Base-by-base conservation (phyloP, 345 rosid species). In the Linum lewisii region DNA sequence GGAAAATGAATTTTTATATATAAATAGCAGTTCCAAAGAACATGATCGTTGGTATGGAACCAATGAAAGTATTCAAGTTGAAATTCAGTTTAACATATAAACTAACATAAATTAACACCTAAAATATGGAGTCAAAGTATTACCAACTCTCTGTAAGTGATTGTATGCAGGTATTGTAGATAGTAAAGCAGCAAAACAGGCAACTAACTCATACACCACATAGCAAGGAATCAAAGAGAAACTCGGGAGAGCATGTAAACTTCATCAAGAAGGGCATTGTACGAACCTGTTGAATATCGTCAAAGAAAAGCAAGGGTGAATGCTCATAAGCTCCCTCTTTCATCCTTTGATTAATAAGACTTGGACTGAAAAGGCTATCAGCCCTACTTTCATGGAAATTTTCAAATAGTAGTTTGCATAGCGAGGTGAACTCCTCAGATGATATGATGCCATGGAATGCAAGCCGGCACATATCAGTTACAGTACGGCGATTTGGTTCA, bases 321-420 rank as follows among this genome's bases (percentile, higher is more conserved):
- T 18, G 23, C 60, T 84, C 97, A 79, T 93, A 93, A 44, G 66
- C 72, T 72, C 96, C 97, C 23, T 80, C 83, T 69, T 80, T 84
- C 97, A 87, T 85, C 77, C 83, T 84, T 58, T 69, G 66, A 71
- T 87, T 69, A 76, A 93, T 74, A 58, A 70, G 60, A 66, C 58
- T 74, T 58, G 81, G 77, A 75, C 81, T 68, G 19, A 78, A 64
- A 60, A 93, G 37, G 32, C 67, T 72, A 61, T 82, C 91, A 57
- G 72, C 60, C 78, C 78, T 84, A 66, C 68, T 67, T 58, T 83
- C 97, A 75, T 81, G 76, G 70, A 89, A 77, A 77, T 84, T 82
- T 74, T 85, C 90, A 52, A 72, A 67, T 16, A 93, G 70, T 63
- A 89, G 78, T 76, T 85, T 84, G 71, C 84, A 89, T 21, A 93